Conservation (phyloP, 2,329 filamentous ascomycete genomes). For the Penicillium frequentans region DNA sequence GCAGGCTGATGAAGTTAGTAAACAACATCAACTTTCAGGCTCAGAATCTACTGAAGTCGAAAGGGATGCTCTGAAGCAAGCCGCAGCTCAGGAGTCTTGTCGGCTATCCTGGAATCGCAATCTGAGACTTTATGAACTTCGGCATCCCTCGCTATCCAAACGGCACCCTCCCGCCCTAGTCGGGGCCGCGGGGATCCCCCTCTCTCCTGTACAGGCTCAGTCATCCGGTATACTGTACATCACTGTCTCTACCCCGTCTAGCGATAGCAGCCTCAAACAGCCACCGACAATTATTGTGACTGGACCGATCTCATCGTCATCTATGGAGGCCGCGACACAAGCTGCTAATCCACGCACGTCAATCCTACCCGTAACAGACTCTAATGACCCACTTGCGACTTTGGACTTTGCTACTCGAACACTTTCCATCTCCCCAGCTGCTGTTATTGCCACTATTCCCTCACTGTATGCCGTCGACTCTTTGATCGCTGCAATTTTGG, state of each 20-base stretch:
- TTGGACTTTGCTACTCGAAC: slow-evolving; percentile 45
- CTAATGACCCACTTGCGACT: slow-evolving; percentile 40
- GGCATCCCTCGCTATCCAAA: slow-evolving; percentile 44
- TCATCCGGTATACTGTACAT: slow-evolving; percentile 42
- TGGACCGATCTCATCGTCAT: slow-evolving; percentile 36
- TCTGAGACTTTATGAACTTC: slow-evolving; percentile 45
- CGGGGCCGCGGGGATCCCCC: slow-evolving; percentile 35
- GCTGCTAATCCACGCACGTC: slow-evolving; percentile 39
- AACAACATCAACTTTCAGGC: slow-evolving; percentile 40
- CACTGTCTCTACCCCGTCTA: slow-evolving; percentile 37
- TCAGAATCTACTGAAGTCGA: slow-evolving; percentile 44
- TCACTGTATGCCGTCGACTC: slow-evolving; percentile 51
- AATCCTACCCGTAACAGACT: slow-evolving; percentile 40
- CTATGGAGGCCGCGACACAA: slow-evolving; percentile 33
- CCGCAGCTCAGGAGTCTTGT: slow-evolving; percentile 48
- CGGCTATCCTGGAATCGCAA: slow-evolving; percentile 45
- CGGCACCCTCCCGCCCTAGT: slow-evolving; percentile 30
- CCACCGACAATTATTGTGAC: slow-evolving; percentile 41
- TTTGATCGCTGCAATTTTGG: slow-evolving; percentile 46
- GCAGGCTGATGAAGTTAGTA: slow-evolving; percentile 42
- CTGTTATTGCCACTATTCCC: slow-evolving; percentile 43
- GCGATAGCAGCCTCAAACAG: slow-evolving; percentile 22
- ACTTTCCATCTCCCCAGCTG: slow-evolving; percentile 41
- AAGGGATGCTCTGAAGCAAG: slow-evolving; percentile 44
- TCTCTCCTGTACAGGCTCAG: slow-evolving; percentile 31